Conservation (phyloP, 1,139 yeast genomes). For the Yamadazyma friedrichii region DNA sequence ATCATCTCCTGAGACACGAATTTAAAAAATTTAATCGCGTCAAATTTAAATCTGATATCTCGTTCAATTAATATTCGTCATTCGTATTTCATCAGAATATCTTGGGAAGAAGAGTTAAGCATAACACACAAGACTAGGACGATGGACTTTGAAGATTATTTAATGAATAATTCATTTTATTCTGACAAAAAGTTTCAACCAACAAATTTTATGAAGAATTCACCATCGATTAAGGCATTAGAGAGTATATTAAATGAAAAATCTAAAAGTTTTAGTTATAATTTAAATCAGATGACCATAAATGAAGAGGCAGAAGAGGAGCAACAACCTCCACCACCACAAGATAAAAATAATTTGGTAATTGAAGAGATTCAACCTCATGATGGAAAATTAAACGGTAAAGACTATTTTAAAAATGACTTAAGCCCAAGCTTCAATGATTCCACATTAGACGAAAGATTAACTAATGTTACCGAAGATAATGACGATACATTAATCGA, state of each 20-base stretch:
- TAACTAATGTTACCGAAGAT: slow-evolving; percentile 15
- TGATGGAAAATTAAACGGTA: not conserved
- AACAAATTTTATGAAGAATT: slow-evolving; percentile 50
- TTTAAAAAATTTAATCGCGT: too few relatives aligned
- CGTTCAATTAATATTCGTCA: too few relatives aligned
- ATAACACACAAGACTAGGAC: too few relatives aligned
- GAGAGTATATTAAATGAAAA: slow-evolving; percentile 44
- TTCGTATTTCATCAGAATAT: too few relatives aligned
- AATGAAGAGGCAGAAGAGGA: slow-evolving; percentile 6
- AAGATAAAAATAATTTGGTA: not conserved
- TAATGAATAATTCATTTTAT: slow-evolving; percentile 18
- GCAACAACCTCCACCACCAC: not conserved
- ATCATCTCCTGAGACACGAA: slow-evolving; percentile 1
- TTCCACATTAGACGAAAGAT: slow-evolving; percentile 14
- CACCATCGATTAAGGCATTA: slow-evolving; percentile 56
- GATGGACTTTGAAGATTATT: slow-evolving; percentile 12
- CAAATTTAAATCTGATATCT: too few relatives aligned
- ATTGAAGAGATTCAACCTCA: slow-evolving; percentile 3
- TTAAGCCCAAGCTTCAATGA: slow-evolving; percentile 14
- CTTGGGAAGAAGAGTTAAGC: too few relatives aligned
- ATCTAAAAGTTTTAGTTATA: slow-evolving; percentile 17
- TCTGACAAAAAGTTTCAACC: slow-evolving; percentile 15
- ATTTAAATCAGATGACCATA: slow-evolving; percentile 11
- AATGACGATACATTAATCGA: slow-evolving; percentile 29
- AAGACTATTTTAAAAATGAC: slow-evolving; percentile 1